Base-by-base conservation (phyloP, 176 grass and related monocot genomes). In the Puccinellia tenuiflora region DNA sequence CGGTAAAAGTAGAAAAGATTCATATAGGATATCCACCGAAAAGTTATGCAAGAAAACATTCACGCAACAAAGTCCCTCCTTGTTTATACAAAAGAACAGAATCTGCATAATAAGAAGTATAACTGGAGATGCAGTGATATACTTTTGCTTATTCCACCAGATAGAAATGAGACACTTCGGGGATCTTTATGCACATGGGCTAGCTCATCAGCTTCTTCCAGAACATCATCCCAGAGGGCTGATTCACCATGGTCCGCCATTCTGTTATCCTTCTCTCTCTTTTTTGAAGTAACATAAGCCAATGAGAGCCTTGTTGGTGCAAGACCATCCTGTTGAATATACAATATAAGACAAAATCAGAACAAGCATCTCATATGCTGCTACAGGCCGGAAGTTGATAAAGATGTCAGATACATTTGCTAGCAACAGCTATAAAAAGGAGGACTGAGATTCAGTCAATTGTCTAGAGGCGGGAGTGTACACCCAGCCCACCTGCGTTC, bases 141-240 rank as follows among this genome's bases (percentile, higher is more conserved):
- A 87, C 87, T 67, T 79, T 53, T 94, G 73, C 30, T 85, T 76
- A 73, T 52, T 76, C 39, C 80, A 75, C 47, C 51, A 52, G 83
- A 62, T 28, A 61, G 79, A 18, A 76, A 82, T 17, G 68, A 69
- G 45, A 26, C 28, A 42, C 83, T 84, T 39, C 5, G 56, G 46
- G 46, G 42, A 59, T 47, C 81, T 33, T 82, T 85, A 12, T 68
- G 81, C 29, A 76, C 69, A 87, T 70, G 81, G 47, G 33, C 68
- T 40, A 91, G 78, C 68, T 94, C 78, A 66, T 89, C 64, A 60
- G 40, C 78, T 72, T 94, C 87, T 83, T 87, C 89, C 14, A 65
- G 35, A 79, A 79, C 74, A 72, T 79, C 73, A 79, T 84, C 88
- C 81, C 81, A 84, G 56, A 68, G 72, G 42, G 81, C 55, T 76